Conservation (phyloP, 345 rosid species). For the Populus simonii region DNA sequence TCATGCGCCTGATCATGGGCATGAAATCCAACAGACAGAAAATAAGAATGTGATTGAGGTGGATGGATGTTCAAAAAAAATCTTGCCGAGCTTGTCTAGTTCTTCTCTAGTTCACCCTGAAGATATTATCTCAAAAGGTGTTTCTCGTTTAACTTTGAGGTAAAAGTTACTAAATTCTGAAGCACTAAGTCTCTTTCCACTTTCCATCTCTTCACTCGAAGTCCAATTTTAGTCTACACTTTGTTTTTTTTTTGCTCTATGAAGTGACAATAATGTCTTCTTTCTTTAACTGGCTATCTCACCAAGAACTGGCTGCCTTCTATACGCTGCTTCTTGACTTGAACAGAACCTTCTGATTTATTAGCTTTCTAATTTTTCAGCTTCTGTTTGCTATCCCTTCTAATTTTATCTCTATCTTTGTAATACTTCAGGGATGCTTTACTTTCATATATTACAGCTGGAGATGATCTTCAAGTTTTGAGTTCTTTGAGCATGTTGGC, state of each 20-base stretch:
- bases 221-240: background rate
- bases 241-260: background rate
- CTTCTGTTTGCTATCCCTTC: slow-evolving; percentile 4
- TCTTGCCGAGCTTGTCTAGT: slow-evolving; percentile 33
- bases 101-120: slow-evolving; percentile 42
- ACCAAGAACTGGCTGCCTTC: background rate
- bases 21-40: slow-evolving; percentile 40
- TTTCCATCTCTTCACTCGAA: background rate
- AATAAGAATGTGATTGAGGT: slow-evolving; percentile 26
- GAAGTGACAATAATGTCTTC: background rate
- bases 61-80: slow-evolving; percentile 35
- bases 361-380: background rate
- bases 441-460: slow-evolving; percentile 61
- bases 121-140: slow-evolving; percentile 26
- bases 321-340: background rate
- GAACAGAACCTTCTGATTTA: background rate
- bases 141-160: slow-evolving; percentile 58
- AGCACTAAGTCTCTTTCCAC: background rate
- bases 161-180: slow-evolving; percentile 27
- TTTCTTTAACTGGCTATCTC: background rate
- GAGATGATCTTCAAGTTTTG: slow-evolving; percentile 71
- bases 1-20: slow-evolving; percentile 34
- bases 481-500: slow-evolving; percentile 87
- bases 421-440: slow-evolving; percentile 62
- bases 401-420: slow-evolving; percentile 10